Conservation (phyloP, 2,329 filamentous ascomycete species). For the Corniculantispora saksenae region DNA sequence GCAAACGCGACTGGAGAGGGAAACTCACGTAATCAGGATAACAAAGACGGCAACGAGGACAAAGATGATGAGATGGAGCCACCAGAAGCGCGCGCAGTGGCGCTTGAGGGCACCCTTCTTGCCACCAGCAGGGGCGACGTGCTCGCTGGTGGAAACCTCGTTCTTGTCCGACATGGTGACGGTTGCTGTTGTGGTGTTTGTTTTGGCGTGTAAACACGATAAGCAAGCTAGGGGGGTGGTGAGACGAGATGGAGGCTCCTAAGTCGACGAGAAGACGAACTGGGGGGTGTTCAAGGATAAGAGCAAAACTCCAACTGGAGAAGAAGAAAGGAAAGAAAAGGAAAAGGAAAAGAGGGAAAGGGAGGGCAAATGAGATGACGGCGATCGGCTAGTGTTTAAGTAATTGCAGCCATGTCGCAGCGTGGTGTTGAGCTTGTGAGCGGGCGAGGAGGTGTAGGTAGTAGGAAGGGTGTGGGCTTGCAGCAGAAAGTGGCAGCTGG, state of each 20-base stretch:
- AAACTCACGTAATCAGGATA: conserved; percentile 60
- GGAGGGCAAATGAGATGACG: conserved; percentile 7
- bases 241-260: conserved; percentile 2
- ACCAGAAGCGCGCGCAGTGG: conserved; percentile 62
- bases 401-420: conserved; percentile 4
- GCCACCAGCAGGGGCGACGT: conserved; percentile 28
- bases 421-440: conserved; percentile 10
- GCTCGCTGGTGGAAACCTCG: conserved; percentile 38
- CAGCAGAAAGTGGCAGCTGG: conserved; percentile 3
- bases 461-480: background rate
- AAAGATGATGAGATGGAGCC: conserved; percentile 56
- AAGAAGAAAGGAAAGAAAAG: background rate
- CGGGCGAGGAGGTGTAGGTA: background rate
- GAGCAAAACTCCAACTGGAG: conserved; percentile 9
- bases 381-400: conserved; percentile 17
- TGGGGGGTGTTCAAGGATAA: too few species aligned
- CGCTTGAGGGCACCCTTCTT: conserved; percentile 44
- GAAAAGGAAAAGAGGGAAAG: background rate
- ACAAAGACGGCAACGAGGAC: conserved; percentile 53
- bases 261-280: conserved; percentile 2
- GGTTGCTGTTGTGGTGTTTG: background rate
- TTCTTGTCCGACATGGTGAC: conserved; percentile 41
- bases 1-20: background rate
- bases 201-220: background rate
- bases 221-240: background rate